phyloP scores from a whole-genome alignment of 2,329 filamentous ascomycete species.

The Colletotrichum filicis region DNA sequence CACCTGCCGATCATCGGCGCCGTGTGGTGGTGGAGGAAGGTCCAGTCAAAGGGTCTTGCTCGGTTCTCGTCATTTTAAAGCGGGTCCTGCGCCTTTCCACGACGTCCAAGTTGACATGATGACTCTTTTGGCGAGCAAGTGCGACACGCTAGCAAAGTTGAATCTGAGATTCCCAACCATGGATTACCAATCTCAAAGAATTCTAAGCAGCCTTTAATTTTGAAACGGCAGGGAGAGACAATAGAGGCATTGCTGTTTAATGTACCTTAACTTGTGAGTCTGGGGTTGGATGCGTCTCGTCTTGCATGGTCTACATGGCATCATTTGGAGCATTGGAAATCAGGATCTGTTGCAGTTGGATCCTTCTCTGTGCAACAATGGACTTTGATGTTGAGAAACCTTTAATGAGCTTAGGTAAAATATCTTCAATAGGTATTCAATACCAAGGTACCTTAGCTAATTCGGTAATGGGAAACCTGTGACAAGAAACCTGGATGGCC shows the following conservation, averaged over 20 bases:
- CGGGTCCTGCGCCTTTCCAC: constrained; percentile 18
- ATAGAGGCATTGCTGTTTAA: background rate
- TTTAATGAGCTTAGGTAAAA: background rate
- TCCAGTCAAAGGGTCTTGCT: background rate
- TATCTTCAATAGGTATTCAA: background rate
- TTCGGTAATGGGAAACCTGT: background rate
- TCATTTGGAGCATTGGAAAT: background rate
- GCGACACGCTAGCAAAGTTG: background rate
- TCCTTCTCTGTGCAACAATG: background rate
- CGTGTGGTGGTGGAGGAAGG: constrained; percentile 1
- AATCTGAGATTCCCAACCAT: background rate
- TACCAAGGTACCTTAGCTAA: too few relatives aligned
- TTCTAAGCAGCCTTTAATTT: background rate
- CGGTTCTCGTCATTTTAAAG: constrained; percentile 7
- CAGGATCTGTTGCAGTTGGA: background rate
- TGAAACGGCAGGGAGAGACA: background rate
- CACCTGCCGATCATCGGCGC: constrained; percentile 23
- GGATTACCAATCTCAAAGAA: constrained; percentile 19
- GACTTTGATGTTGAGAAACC: background rate
- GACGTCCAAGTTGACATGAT: constrained; percentile 24
- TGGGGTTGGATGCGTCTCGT: too few relatives aligned
- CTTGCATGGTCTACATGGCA: background rate
- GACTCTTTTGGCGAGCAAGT: constrained; percentile 18
- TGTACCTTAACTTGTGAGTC: background rate
- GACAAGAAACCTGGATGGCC: background rate